Base-by-base conservation (phyloP, 2,329 filamentous ascomycete genomes). In the Diaporthe ilicicola region DNA sequence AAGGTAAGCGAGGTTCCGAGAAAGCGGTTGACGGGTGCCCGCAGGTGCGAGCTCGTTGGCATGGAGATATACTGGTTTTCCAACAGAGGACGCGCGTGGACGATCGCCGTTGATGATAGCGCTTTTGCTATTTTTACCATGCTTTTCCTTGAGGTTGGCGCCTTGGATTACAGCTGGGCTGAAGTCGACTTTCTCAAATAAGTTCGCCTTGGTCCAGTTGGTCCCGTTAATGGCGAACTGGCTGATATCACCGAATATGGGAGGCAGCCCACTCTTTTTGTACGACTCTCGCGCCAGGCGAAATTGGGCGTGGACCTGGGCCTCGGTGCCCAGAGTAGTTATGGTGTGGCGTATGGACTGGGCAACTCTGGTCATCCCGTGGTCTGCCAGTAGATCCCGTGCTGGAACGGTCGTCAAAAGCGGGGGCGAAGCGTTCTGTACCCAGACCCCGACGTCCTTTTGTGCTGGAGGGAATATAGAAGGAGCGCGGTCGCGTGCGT, bases 281-380 rank as follows among this genome's bases (percentile, higher is more conserved):
- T 70, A 66, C 17, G 74, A 73, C 42, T 73, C 68, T 3, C 77
- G 76, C 50, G 77, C 70, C 61, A 78, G 74, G 24, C 75, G 72
- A n/a, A 74, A 76, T 73, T 78, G 82, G 51, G 78, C 83, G 71
- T 82, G 79, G 59, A 81, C 74, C 74, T 83, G 81, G 3, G 69
- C 75, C 2, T 77, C 74, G 4, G 79, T 79, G 19, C 78, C 78
- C 54, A 78, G 79, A 67, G 77, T 75, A 19, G 69, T 71, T 67
- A 82, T 80, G 5, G 76, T 69, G 2, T 70, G 67, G 19, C 80
- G 77, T 32, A 82, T 75, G 29, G 72, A 39, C 8, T 70, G 69
- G 1, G 78, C 80, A 2, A 76, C 70, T 50, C 42, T 75, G 74
- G 71, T n/a, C 39, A 69, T 19, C 39, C 48, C 54, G 22, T 50